Percentiles rank a stretch among this genome's conserved stretches.
Conservation (phyloP, 2,329 filamentous ascomycete genomes). For the Colletotrichum spaethianum region DNA sequence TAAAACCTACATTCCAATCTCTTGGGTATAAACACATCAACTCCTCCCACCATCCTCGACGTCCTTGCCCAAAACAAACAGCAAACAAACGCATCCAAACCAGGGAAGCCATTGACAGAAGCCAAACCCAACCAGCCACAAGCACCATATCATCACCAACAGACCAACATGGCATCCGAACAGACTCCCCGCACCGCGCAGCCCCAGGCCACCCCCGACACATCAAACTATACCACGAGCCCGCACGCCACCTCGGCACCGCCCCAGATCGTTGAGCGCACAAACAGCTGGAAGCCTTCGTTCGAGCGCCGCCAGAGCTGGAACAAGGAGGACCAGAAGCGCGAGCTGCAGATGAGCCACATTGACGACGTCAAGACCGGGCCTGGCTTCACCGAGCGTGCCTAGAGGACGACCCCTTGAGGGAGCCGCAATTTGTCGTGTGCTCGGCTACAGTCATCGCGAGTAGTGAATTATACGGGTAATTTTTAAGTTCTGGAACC, state of each 20-base stretch:
- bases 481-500: neutral
- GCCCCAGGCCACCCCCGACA: conserved; percentile 1
- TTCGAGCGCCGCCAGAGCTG: conserved; percentile 65
- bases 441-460: neutral
- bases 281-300: conserved; percentile 62
- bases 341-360: conserved; percentile 62
- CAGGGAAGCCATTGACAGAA: neutral
- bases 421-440: too few species aligned
- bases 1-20: conserved; percentile 13
- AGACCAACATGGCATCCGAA: neutral
- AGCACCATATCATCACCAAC: neutral
- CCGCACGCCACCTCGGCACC: conserved; percentile 8
- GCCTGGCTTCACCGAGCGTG: conserved; percentile 60
- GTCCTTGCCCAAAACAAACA: neutral
- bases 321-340: conserved; percentile 68
- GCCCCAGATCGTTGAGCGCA: conserved; percentile 50
- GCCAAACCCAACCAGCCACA: neutral
- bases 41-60: neutral
- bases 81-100: neutral
- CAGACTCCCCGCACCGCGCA: conserved; percentile 10
- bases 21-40: neutral
- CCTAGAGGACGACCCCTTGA: neutral
- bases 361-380: conserved; percentile 54
- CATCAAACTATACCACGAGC: conserved; percentile 1
- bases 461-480: neutral